Evolutionary conservation across 2,329 filamentous ascomycete species (phyloP).

Genomic region (Myriosclerotinia duriaeana): DNA sequence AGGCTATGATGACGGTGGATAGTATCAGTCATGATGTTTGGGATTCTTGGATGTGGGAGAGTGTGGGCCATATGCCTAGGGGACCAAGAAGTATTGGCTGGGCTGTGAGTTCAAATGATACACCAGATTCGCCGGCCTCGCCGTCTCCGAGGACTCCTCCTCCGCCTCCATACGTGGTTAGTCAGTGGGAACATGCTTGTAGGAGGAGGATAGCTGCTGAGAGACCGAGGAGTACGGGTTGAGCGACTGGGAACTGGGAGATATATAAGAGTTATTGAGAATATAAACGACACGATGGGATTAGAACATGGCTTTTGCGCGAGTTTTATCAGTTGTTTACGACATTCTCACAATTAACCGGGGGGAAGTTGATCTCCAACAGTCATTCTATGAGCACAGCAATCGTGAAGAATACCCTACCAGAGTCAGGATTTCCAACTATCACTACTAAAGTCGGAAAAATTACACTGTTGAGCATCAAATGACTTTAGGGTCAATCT

Average conservation of each 20-base stretch:
- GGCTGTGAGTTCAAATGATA: slow-evolving; percentile 36
- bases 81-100: slow-evolving; percentile 38
- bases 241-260: slow-evolving; percentile 1
- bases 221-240: slow-evolving; percentile 31
- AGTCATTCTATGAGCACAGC: not conserved
- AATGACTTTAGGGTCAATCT: not conserved
- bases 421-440: not conserved
- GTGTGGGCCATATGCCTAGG: slow-evolving; percentile 32
- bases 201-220: slow-evolving; percentile 3
- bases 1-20: slow-evolving; percentile 41
- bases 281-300: not conserved
- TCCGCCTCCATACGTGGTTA: slow-evolving; percentile 38
- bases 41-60: slow-evolving; percentile 37
- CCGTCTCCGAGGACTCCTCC: slow-evolving; percentile 1
- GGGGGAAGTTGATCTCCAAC: not conserved
- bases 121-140: slow-evolving; percentile 1
- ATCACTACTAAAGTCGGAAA: not conserved
- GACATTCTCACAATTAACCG: not conserved
- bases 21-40: slow-evolving; percentile 35
- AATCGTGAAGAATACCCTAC: not conserved
- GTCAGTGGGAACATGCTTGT: slow-evolving; percentile 34
- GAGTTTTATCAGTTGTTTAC: not conserved
- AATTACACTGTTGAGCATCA: not conserved
- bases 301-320: not conserved
- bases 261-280: not conserved